Evolutionary conservation across 1,284 basidiomycete genomes (phyloP), one percentile per base, ranked within the genome.

Genomic region (Trichosporon coremiiforme): DNA sequence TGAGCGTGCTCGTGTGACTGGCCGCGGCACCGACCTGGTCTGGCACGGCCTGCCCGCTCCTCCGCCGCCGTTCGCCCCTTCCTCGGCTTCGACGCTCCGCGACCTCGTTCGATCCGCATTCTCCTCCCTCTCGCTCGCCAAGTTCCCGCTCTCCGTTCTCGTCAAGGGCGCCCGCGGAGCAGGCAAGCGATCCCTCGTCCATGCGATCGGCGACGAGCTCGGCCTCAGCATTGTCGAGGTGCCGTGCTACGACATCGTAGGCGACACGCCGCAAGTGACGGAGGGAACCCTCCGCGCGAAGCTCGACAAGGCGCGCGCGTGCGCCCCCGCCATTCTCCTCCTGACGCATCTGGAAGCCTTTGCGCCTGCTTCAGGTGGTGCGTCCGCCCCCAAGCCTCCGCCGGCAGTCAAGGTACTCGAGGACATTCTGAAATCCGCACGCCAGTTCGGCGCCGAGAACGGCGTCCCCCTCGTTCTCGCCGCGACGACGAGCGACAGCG

Each of bases 291-390:
- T 99, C 0, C 87, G 88, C 36, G 90, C 90, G 5, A 87, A 89
- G 3, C 89, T 98, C 74, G 93, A 95, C 67, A 89, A 90, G 81
- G 94, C 94, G 0, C 85, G 87, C 9, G 84, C 87, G 8, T 95
- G 92, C 78, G 89, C 93, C 0, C 97, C 97, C 0, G 96, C 93
- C 77, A 86, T 98, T 45, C 82, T 99, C 17, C 83, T 98, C 1
- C 84, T 99, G 57, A 86, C 91, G 17, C 90, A 97, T 76, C 84
- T 95, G 25, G 94, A 99, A 75, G 95, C 92, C 0, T 85, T 99
- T 10, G 87, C 88, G 4, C 87, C 91, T 73, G 90, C 89, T 36
- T 89, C 90, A 0, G 86, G 88, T 29, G 90, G 88, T 0, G 90
- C 90, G 85, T 67, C 57, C 29, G 73, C 64, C 33, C 72, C 72